Conservation (phyloP, 768 basidiomycete genomes). For the Hebeloma cylindrosporum region DNA sequence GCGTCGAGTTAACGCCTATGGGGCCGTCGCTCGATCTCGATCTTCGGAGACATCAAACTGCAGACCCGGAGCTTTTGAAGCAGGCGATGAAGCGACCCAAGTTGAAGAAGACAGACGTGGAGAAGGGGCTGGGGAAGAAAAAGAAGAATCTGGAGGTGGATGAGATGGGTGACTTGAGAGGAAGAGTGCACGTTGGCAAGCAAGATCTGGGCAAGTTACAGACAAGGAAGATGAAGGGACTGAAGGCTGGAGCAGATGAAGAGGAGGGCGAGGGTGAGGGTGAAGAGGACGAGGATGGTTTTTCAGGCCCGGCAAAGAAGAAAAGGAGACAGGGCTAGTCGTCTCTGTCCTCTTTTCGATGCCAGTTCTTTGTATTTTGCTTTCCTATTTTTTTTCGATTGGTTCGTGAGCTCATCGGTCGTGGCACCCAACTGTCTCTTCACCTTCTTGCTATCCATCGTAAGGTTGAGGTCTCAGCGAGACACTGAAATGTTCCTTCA, state of each 20-base stretch:
- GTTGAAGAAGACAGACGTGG: slow-evolving; percentile 84
- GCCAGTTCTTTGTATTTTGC: no score
- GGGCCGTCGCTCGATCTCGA: slow-evolving; percentile 87
- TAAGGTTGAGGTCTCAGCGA: no score
- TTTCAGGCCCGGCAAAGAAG: no score
- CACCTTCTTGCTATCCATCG: no score
- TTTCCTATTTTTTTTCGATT: no score
- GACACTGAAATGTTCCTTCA: no score
- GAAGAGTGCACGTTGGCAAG: slow-evolving; percentile 82
- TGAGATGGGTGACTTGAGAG: slow-evolving; percentile 96
- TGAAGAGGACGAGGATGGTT: slow-evolving; percentile 7
- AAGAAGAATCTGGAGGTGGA: slow-evolving; percentile 95
- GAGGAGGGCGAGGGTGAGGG: slow-evolving; percentile 16
- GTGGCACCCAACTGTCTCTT: no score
- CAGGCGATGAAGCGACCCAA: slow-evolving; percentile 82
- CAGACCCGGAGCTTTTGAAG: slow-evolving; percentile 80
- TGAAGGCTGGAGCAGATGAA: slow-evolving; percentile 45
- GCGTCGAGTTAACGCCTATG: slow-evolving; percentile 82
- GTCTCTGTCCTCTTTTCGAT: no score
- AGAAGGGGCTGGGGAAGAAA: slow-evolving; percentile 87
- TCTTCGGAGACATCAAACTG: slow-evolving; percentile 69
- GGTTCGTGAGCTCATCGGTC: no score
- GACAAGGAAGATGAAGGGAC: slow-evolving; percentile 95
- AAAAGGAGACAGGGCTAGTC: no score
- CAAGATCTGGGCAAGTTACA: slow-evolving; percentile 88